Base-by-base conservation (phyloP, 176 grass and related monocot species). In the Phoenix roebelenii region DNA sequence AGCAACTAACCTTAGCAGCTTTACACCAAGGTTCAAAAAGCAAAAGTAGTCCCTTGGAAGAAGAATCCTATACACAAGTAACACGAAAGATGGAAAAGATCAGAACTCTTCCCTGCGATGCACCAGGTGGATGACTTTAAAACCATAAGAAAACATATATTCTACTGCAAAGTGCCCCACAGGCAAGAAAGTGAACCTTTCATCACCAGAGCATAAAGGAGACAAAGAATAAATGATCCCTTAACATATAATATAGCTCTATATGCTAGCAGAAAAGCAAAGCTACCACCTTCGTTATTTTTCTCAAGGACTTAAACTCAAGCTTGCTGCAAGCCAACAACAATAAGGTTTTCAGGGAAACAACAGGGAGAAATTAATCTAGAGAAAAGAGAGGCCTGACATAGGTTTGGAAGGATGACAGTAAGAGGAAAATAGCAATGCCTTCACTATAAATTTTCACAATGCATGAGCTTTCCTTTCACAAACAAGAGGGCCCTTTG, bases 191-290 rank as follows among this genome's bases (percentile, higher is more conserved):
- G 78, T 65, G 56, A 58, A 70, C 67, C 86, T 89, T 89, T 85
- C 71, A 89, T 85, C 71, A 89, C 64, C 74, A 75, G 62, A 72
- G 75, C 64, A 76, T 75, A 82, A 85, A 89, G 86, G 71, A 15
- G 59, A 53, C 48, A 56, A 53, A 59, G 68, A 60, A 63, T 65
- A 67, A 77, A 67, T 75, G 67, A 71, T 29, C 60, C 56, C 70
- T 75, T 75, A 77, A 81, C 70, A 84, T 74, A 78, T 78, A 77
- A 44, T 44, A 44, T 44, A 44, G 7, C 10, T 12, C 35, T 60
- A 60, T 17, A 19, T 18, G 12, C 26, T 32, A 60, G 58, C 7
- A 6, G 7, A 60, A 39, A 18, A 60, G 24, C 12, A 60, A 60
- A 19, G 5, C 26, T 35, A 60, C 7, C 18, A 60, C 58, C 26